phyloP scores from a whole-genome alignment of 768 basidiomycete species.

The Piloderma croceum region DNA sequence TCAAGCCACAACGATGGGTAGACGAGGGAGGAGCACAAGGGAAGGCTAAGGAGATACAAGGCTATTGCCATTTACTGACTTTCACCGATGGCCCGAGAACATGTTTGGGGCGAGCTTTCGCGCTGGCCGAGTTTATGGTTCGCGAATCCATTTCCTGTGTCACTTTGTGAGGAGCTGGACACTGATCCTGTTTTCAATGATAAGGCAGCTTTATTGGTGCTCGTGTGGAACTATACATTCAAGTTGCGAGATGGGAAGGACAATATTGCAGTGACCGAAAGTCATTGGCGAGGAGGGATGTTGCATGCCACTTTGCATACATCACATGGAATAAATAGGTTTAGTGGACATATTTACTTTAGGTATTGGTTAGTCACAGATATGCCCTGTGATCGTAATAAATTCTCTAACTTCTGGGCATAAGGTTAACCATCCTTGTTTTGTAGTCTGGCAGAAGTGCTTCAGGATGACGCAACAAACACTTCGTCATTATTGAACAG shows the following conservation, averaged over 20 bases:
- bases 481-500: too few relatives aligned
- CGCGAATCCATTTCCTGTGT: conserved; percentile 1
- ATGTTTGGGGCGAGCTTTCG: conserved; percentile 46
- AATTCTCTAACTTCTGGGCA: too few relatives aligned
- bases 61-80: conserved; percentile 44
- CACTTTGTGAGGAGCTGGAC: conserved; percentile 1
- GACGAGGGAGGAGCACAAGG: too few relatives aligned
- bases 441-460: too few relatives aligned
- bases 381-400: too few relatives aligned
- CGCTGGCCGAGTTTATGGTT: conserved; percentile 33
- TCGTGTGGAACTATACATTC: conserved; percentile 39
- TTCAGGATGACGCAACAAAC: too few relatives aligned
- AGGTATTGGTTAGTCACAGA: too few relatives aligned
- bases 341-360: too few relatives aligned
- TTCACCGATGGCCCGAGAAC: conserved; percentile 49
- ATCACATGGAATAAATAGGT: conserved; percentile 21
- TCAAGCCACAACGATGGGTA: conserved; percentile 21
- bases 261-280: conserved; percentile 33
- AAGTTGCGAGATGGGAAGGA: conserved; percentile 38
- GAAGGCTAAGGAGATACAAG: conserved; percentile 42
- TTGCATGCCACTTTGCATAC: conserved; percentile 26
- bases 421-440: too few relatives aligned
- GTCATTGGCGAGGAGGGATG: conserved; percentile 27
- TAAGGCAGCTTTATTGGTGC: conserved; percentile 41
- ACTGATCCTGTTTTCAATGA: too few relatives aligned